A percentile compares a stretch with the other conserved stretches of the same genome.
Conservation (phyloP, 164 flowering plant genomes). For the Akebia trifoliata region DNA sequence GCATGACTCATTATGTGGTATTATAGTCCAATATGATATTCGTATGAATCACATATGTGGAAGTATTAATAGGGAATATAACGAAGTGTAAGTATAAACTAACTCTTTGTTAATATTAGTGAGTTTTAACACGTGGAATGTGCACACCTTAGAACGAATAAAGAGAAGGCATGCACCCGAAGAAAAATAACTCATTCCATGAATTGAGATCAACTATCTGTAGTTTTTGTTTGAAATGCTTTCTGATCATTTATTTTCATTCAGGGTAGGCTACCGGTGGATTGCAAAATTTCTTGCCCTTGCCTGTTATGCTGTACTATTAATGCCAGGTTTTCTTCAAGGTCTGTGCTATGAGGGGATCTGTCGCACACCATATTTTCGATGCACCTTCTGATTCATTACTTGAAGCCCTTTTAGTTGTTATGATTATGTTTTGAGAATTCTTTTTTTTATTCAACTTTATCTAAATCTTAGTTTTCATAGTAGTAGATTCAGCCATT, state of each 20-base stretch:
- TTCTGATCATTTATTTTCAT: constrained; percentile 28
- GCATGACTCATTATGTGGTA: too few species aligned
- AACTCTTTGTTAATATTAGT: too few species aligned
- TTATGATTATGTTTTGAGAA: background rate
- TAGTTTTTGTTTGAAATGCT: background rate
- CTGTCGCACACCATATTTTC: background rate
- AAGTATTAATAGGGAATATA: too few species aligned
- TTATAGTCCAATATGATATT: too few species aligned
- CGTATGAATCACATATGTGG: too few species aligned
- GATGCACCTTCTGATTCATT: background rate
- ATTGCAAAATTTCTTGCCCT: constrained; percentile 69
- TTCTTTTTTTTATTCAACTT: background rate
- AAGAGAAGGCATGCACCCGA: too few species aligned
- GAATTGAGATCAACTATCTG: too few species aligned
- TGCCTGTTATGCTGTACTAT: constrained; percentile 72
- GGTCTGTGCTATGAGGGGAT: constrained; percentile 30
- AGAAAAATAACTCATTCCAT: too few species aligned
- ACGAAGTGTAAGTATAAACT: too few species aligned
- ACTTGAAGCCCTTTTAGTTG: background rate
- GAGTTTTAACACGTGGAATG: too few species aligned
- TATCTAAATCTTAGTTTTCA: background rate
- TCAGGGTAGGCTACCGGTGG: constrained; percentile 98
- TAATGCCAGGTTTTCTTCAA: constrained; percentile 94
- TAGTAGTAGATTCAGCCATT: background rate
- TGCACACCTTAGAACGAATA: too few species aligned